phyloP scores from a whole-genome alignment of 495 filamentous ascomycete species.

The Viridothelium virens region DNA sequence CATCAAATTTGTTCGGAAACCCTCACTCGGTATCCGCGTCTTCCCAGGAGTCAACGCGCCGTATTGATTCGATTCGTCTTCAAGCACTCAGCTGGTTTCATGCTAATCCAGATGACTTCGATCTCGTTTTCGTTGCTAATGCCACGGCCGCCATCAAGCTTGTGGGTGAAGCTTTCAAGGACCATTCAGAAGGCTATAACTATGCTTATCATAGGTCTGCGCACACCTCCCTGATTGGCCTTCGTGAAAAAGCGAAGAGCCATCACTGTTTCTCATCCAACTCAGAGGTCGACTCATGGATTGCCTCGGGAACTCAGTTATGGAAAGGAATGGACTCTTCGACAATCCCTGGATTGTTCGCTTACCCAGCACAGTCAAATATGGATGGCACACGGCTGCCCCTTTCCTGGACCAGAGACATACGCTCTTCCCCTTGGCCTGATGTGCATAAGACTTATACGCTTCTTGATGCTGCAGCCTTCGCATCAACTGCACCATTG shows the following conservation, averaged over 20 bases:
- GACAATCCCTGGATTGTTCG: slow-evolving; percentile 52
- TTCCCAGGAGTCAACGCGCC: slow-evolving; percentile 52
- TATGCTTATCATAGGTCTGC: slow-evolving; percentile 69
- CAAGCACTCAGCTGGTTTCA: slow-evolving; percentile 55
- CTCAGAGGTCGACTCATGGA: slow-evolving; percentile 59
- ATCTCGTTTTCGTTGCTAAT: slow-evolving; percentile 62
- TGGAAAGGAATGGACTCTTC: not conserved
- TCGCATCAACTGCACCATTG: slow-evolving; percentile 58
- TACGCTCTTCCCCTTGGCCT: not conserved
- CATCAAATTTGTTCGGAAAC: slow-evolving; percentile 59
- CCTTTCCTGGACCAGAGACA: slow-evolving; percentile 22
- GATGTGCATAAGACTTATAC: slow-evolving; percentile 39
- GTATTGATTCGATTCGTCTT: slow-evolving; percentile 52
- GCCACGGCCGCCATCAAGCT: slow-evolving; percentile 63
- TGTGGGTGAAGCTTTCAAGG: slow-evolving; percentile 58
- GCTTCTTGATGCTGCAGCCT: slow-evolving; percentile 65
- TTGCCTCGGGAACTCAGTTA: slow-evolving; percentile 31
- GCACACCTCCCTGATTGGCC: slow-evolving; percentile 67
- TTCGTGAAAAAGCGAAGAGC: slow-evolving; percentile 52
- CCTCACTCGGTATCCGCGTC: slow-evolving; percentile 66
- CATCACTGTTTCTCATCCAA: slow-evolving; percentile 58
- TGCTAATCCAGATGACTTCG: slow-evolving; percentile 55
- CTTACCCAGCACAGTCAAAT: slow-evolving; percentile 73
- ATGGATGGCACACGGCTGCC: slow-evolving; percentile 67
- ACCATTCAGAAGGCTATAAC: slow-evolving; percentile 40